Evolutionary conservation across 2,329 filamentous ascomycete species (phyloP).

Genomic region (Fusarium euwallaceae): DNA sequence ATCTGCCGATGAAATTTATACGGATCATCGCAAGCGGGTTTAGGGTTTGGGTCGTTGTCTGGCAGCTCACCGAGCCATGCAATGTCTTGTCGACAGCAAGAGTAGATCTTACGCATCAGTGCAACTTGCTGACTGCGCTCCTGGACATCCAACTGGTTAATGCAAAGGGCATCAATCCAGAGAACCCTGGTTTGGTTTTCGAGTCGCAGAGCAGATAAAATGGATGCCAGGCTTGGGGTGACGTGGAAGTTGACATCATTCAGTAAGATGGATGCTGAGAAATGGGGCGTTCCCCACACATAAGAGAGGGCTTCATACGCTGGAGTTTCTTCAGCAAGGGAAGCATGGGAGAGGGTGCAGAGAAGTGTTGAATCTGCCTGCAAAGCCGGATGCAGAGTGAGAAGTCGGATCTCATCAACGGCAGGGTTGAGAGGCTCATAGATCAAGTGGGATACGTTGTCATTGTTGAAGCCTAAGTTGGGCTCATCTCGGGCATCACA

Average conservation of each 20-base stretch:
- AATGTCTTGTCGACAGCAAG: constrained; percentile 17
- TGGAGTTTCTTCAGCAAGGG: background rate
- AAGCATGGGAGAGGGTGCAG: constrained; percentile 4
- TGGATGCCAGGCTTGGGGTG: constrained; percentile 9
- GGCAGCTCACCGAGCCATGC: constrained; percentile 27
- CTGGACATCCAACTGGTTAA: constrained; percentile 21
- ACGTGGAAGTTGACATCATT: constrained; percentile 7
- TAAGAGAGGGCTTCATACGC: constrained; percentile 33
- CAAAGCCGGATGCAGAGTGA: background rate
- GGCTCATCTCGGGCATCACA: background rate
- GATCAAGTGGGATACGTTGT: background rate
- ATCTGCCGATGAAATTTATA: background rate
- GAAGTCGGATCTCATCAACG: constrained; percentile 12
- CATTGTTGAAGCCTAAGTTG: background rate
- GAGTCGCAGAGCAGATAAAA: background rate
- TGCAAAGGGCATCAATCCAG: constrained; percentile 36
- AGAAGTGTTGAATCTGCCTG: background rate
- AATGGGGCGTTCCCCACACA: constrained; percentile 22
- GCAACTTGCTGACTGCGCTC: constrained; percentile 24
- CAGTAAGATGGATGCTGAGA: constrained; percentile 11
- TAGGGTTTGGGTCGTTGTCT: accelerated
- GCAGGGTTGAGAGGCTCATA: constrained; percentile 1
- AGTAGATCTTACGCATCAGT: constrained; percentile 29
- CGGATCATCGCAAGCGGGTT: background rate
- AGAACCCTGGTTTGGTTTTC: background rate